A percentile compares a stretch with the other conserved stretches of the same genome.
These are phyloP conservation scores for Populus nigra DNA, from an alignment of 345 rosid species.

Conservation along the genomic window DNA sequence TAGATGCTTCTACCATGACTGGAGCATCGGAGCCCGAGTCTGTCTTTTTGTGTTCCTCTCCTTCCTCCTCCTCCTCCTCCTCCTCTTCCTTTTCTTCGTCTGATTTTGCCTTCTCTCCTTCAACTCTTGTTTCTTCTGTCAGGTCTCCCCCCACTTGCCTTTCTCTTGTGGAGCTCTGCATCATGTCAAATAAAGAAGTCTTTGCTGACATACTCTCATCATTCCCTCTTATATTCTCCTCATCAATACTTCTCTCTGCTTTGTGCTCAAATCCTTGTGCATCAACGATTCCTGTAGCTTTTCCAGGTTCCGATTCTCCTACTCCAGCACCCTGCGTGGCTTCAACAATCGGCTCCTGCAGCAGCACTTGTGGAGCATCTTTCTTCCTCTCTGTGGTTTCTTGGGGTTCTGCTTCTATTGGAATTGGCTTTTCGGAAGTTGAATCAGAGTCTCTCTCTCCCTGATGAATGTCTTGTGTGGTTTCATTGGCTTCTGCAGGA, in stretches of 20 bases:
- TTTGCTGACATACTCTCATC: slow-evolving; percentile 27
- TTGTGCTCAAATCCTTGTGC: slow-evolving; percentile 24
- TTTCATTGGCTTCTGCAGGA: slow-evolving; percentile 18
- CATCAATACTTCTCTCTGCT: slow-evolving; percentile 17
- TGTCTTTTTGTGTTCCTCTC: slow-evolving; percentile 41
- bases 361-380: slow-evolving; percentile 13
- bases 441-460: slow-evolving; percentile 20
- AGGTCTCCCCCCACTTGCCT: slow-evolving; percentile 15
- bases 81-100: slow-evolving; percentile 41
- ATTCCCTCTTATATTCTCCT: slow-evolving; percentile 16
- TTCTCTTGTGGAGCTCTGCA: slow-evolving; percentile 38
- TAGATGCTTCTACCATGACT: slow-evolving; percentile 58
- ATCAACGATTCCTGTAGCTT: slow-evolving; percentile 20
- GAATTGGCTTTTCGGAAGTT: slow-evolving; percentile 25
- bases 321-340: slow-evolving; percentile 17
- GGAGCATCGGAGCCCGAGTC: slow-evolving; percentile 58
- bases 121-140: slow-evolving; percentile 17
- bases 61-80: slow-evolving; percentile 40
- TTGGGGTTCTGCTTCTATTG: slow-evolving; percentile 28
- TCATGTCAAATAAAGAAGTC: slow-evolving; percentile 42
- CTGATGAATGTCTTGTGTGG: slow-evolving; percentile 22
- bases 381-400: slow-evolving; percentile 19
- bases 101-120: slow-evolving; percentile 35
- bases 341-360: slow-evolving; percentile 27
- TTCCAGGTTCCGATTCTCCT: slow-evolving; percentile 25